Conservation (phyloP, 306 rosid genomes). For the Castanea mollissima region DNA sequence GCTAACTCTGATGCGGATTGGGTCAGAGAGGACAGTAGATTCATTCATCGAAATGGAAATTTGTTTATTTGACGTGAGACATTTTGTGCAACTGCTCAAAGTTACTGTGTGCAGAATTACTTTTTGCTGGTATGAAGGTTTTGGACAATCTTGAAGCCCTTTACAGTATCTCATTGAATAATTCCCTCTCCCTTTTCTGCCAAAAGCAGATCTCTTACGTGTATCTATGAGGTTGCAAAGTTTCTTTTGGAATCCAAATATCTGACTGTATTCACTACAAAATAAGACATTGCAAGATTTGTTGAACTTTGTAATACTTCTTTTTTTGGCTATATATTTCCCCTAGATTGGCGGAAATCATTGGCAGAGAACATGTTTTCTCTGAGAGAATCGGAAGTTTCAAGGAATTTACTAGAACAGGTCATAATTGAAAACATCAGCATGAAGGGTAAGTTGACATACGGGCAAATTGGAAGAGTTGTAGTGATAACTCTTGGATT, state of each 20-base stretch:
- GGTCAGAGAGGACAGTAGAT: conserved; percentile 36
- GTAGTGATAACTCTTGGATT: conserved; percentile 47
- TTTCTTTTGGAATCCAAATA: conserved; percentile 38
- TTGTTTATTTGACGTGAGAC: conserved; percentile 35
- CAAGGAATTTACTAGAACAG: conserved; percentile 25
- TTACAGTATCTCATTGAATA: conserved; percentile 20
- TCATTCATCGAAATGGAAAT: conserved; percentile 34
- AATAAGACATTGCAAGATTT: conserved; percentile 13
- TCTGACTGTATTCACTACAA: conserved; percentile 10
- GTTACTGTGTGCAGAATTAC: conserved; percentile 51
- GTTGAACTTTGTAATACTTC: conserved; percentile 16
- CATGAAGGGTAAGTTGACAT: conserved; percentile 14
- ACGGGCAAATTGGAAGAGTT: conserved; percentile 52
- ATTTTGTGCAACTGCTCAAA: conserved; percentile 37
- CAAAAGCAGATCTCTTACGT: conserved; percentile 34
- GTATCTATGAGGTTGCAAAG: conserved; percentile 43
- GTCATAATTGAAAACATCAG: conserved; percentile 25
- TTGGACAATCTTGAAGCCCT: conserved; percentile 44
- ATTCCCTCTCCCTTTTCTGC: conserved; percentile 9
- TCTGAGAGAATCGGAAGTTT: conserved; percentile 37
- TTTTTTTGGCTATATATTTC: conserved; percentile 27
- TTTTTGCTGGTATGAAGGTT: conserved; percentile 49
- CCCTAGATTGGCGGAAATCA: conserved; percentile 42
- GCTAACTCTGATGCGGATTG: conserved; percentile 63
- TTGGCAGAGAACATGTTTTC: conserved; percentile 33